A percentile compares a stretch with the other conserved stretches of the same genome.
These are phyloP conservation scores for Eimeria necatrix DNA, from an alignment of 169 alveolate genomes.

Conservation along the genomic window DNA sequence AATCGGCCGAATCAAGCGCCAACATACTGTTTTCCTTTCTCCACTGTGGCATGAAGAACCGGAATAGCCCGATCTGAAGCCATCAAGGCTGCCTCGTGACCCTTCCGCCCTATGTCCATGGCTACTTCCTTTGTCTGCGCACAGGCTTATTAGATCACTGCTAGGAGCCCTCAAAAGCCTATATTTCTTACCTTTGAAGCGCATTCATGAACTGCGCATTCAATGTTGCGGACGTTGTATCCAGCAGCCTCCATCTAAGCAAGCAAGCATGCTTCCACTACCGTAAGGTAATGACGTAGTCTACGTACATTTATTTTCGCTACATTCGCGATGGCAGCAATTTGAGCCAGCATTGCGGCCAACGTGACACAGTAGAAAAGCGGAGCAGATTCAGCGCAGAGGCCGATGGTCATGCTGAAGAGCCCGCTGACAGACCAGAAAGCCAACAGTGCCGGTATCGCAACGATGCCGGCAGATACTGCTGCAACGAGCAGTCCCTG, in stretches of 20 bases:
- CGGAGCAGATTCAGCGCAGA: conserved; percentile 72
- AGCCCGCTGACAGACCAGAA: conserved; percentile 61
- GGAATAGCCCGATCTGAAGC: conserved; percentile 68
- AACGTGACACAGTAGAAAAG: conserved; percentile 55
- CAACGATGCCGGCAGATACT: conserved; percentile 47
- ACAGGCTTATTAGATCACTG: neutral
- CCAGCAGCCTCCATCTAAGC: conserved; percentile 71
- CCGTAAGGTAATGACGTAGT: neutral
- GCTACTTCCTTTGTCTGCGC: conserved; percentile 63
- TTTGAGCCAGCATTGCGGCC: conserved; percentile 73
- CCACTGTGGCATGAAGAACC: conserved; percentile 56
- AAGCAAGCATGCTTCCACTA: neutral
- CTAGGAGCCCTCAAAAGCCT: neutral
- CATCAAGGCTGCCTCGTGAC: conserved; percentile 5
- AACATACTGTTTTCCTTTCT: conserved; percentile 72
- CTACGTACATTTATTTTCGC: conserved; percentile 57
- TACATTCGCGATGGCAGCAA: conserved; percentile 53
- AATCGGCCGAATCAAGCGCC: neutral
- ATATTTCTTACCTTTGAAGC: conserved; percentile 52
- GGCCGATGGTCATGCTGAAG: conserved; percentile 66
- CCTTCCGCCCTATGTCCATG: conserved; percentile 62
- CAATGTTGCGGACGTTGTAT: conserved; percentile 56
- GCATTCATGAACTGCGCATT: conserved; percentile 53
- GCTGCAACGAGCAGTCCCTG: conserved; percentile 69
- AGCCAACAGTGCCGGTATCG: conserved; percentile 50